Base-by-base conservation (phyloP, 306 rosid genomes). In the Rosa chinensis region DNA sequence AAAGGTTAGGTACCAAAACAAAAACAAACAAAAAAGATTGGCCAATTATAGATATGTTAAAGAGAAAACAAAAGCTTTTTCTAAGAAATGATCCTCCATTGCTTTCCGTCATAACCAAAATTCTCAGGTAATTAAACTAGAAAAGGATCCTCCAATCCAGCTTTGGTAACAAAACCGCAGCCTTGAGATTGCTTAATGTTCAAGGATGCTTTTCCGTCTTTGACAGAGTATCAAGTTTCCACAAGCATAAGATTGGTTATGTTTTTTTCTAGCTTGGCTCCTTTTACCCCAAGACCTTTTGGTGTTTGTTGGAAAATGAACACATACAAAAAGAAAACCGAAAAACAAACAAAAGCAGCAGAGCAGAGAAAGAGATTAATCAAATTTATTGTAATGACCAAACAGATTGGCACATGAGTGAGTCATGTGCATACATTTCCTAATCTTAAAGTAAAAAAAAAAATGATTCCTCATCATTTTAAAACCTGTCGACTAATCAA, bases 321-420 rank as follows among this genome's bases (percentile, higher is more conserved):
- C 39, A 55, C 50, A 13, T 17, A 14, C 53, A 58, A n/a, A 74
- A 74, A 63, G 68, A 21, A 74, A 56, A 42, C 14, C 23, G 17
- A 8, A 23, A 74, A 14, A 25, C 13, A 74, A 74, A 37, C 39
- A 40, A 40, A 8, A 4, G 20, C 21, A 4, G 20, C 21, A 35
- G 72, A 81, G 77, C 45, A 66, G 66, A 16, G 45, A 7, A 37
- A 43, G 28, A 73, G 66, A 73, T 58, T 40, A 52, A 32, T n/a
- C 77, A 18, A 20, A 58, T 58, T 42, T 12, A 13, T 45, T 3
- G 37, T 10, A 78, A 72, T 63, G 28, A 73, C 48, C 16, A 10
- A 50, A 55, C 39, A 48, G 28, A 61, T 72, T 61, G 35, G 53
- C 48, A 72, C 69, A 42, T 40, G 35, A 59, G 5, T 14, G 16